Base-by-base conservation (phyloP, 2,329 filamentous ascomycete genomes). In the Torrubiellomyces zombiae region DNA sequence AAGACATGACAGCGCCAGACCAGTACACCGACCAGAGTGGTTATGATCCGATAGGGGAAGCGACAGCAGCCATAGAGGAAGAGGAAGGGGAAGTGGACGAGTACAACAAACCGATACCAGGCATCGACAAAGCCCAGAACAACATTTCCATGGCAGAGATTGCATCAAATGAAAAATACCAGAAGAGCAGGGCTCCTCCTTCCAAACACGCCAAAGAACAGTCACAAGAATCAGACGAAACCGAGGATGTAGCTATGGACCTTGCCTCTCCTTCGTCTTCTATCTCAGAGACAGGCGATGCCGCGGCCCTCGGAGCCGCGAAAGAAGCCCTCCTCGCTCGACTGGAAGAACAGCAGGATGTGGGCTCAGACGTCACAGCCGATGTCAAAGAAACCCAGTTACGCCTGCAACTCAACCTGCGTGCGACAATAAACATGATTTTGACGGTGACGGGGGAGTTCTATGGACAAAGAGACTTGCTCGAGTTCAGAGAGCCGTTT, bases 371-470 rank as follows among this genome's bases (percentile, higher is more conserved):
- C n/a, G n/a, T n/a, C n/a, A n/a, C n/a, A n/a, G n/a, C n/a, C n/a
- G n/a, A n/a, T n/a, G n/a, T n/a, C n/a, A 40, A 48, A 24, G 36
- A 33, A 3, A 38, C 42, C 4, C 37, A 36, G 29, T 35, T 40
- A 18, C 45, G 56, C n/a, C 45, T 45, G 19, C 53, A 51, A 19
- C 49, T 56, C 39, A 68, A 63, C 44, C 60, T 60, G 55, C 60
- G 67, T 15, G 75, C 72, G n/a, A 83, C 82, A 20, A 59, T 94
- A 17, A 85, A 91, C 51, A 92, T 92, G 81, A 80, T 94, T 26
- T 58, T 94, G 37, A 89, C 80, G 0, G 64, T 94, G 18, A 75
- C 78, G 23, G 85, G 82, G 38, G 83, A 93, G 51, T 71, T 79
- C 36, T 95, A 85, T 50, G 83, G 86, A 2, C 86, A 95, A 51